Evolutionary conservation across 257 asterid genomes (phyloP), one percentile per base, ranked within the genome.

Genomic region (Solanum habrochaites): DNA sequence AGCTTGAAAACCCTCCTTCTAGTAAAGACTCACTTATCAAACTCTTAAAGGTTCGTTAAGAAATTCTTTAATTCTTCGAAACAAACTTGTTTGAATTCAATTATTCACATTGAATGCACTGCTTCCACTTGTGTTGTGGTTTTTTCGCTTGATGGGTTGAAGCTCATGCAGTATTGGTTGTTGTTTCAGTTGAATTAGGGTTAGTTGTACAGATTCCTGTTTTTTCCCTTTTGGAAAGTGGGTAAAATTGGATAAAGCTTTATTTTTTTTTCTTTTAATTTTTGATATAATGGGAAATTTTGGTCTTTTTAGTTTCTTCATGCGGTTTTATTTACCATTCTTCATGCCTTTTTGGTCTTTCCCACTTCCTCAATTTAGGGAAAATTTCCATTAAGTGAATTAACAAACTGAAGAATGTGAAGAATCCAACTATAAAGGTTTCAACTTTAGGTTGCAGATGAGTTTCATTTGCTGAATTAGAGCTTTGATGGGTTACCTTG

Each of bases 1-100:
- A 94, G 96, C 91, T 97, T 90, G 94, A 91, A 88, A 88, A 47
- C 25, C 95, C 89, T 66, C 99, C 98, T 13, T 58, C 94, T 86
- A 90, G 98, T 39, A 94, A 93, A 87, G 98, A 93, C 90, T 94
- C 97, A 87, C 96, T 97, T 89, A 75, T 94, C 73, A 93, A 95
- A 88, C 94, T 95, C 83, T 75, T 96, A 86, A 94, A 94, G 99
- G 99, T 64, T 31, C 71, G 71, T 64, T 64, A 64, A 64, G 16
- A 64, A 64, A 64, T 25, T 64, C 29, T 49, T 81, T 66, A 85
- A 73, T 74, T 90, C 83, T 80, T 56, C 27, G 31, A 83, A 23
- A 3, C 77, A 47, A 21, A 42, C 87, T 40, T 77, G 80, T 16
- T 87, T 90, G 12, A 58, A 58, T 47, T 66, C 32, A 58, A 66